phyloP scores from a whole-genome alignment of 306 rosid species.

The Lathyrus oleraceus region DNA sequence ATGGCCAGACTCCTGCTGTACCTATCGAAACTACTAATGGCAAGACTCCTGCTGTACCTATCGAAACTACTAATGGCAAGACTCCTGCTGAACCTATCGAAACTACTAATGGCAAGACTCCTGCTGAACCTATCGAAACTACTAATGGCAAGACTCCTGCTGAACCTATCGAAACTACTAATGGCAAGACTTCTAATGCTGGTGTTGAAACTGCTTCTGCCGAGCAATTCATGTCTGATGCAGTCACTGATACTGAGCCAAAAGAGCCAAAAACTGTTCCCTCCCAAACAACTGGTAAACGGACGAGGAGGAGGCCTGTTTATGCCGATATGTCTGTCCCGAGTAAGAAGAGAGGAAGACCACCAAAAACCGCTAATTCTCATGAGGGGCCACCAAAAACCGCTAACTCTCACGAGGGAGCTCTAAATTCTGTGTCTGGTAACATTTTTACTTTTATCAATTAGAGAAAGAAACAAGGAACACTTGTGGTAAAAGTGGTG shows the following conservation, averaged over 20 bases:
- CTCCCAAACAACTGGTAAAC: neutral
- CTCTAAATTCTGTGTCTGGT: slow-evolving; percentile 37
- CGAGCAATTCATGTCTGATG: neutral
- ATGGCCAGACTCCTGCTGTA: slow-evolving; percentile 23
- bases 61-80: slow-evolving; percentile 33
- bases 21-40: no score
- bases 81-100: slow-evolving; percentile 14
- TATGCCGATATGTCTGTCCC: slow-evolving; percentile 22
- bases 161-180: slow-evolving; percentile 27
- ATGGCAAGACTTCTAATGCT: slow-evolving; percentile 23
- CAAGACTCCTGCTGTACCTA: slow-evolving; percentile 14
- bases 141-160: no score
- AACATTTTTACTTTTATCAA: slow-evolving; percentile 20
- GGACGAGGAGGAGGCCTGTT: slow-evolving; percentile 25
- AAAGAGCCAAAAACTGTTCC: neutral
- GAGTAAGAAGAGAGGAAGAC: slow-evolving; percentile 37
- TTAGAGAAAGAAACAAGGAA: slow-evolving; percentile 4
- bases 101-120: no score
- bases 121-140: slow-evolving; percentile 19
- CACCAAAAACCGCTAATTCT: neutral
- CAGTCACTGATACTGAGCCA: neutral
- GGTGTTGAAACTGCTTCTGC: slow-evolving; percentile 30
- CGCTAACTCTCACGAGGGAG: neutral
- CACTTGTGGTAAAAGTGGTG: slow-evolving; percentile 3
- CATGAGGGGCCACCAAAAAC: neutral